A percentile compares a stretch with the other conserved stretches of the same genome.
These are phyloP conservation scores for Phaseolus lunatus DNA, from an alignment of 306 rosid genomes.

Conservation along the genomic window DNA sequence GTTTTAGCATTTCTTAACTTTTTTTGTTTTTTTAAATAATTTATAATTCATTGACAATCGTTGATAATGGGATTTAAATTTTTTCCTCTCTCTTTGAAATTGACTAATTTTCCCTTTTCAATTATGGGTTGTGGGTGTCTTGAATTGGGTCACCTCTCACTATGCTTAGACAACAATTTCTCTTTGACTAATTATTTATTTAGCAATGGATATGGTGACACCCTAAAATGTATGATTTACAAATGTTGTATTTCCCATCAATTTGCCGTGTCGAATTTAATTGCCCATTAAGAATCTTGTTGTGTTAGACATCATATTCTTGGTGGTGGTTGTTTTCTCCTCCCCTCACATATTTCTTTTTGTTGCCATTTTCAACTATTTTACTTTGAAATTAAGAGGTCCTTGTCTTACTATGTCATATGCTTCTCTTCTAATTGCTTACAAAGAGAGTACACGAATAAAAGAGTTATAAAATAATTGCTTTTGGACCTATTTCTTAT, in stretches of 20 bases:
- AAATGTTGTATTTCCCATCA: conserved; percentile 39
- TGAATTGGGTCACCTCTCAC: conserved; percentile 44
- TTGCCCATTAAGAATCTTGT: conserved; percentile 44
- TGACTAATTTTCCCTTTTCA: conserved; percentile 43
- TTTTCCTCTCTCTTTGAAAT: conserved; percentile 26
- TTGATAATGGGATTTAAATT: conserved; percentile 33
- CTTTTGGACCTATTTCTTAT: conserved; percentile 9
- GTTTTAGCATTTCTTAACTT: conserved; percentile 7
- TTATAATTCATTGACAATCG: conserved; percentile 35
- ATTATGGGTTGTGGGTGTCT: conserved; percentile 42
- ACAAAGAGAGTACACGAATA: conserved; percentile 27
- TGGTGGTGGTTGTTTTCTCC: conserved; percentile 37
- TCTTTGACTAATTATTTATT: conserved; percentile 34
- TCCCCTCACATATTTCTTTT: conserved; percentile 32
- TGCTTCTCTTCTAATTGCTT: conserved; percentile 51
- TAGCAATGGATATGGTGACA: conserved; percentile 37
- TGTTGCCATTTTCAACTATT: conserved; percentile 49
- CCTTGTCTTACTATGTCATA: conserved; percentile 61
- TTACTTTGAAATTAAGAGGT: conserved; percentile 51
- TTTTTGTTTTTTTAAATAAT: not conserved
- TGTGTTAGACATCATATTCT: conserved; percentile 43
- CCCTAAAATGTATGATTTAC: conserved; percentile 44
- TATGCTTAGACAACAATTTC: conserved; percentile 29
- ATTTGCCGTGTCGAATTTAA: conserved; percentile 56
- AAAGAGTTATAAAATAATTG: not conserved